A percentile compares a stretch with the other conserved stretches of the same genome.
These are phyloP conservation scores for Bipolaris oryzae DNA, from an alignment of 2,329 filamentous ascomycete genomes.

Conservation along the genomic window DNA sequence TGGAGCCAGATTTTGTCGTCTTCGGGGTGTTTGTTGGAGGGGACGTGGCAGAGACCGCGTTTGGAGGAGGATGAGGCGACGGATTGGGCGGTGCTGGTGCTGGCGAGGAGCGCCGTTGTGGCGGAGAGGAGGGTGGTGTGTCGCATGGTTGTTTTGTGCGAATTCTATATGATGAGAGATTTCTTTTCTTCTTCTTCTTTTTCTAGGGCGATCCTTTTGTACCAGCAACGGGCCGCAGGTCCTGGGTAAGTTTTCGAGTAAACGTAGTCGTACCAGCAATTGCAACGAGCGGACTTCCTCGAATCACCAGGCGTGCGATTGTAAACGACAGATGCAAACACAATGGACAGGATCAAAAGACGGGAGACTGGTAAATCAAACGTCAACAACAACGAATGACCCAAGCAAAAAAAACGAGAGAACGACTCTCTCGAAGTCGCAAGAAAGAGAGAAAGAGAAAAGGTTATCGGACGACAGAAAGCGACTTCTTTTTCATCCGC, in stretches of 20 bases:
- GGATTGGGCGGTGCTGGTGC: slow-evolving; percentile 26
- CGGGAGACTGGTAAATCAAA: background rate
- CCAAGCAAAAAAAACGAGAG: too few relatives aligned
- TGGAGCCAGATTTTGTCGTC: slow-evolving; percentile 72
- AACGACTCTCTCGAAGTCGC: background rate
- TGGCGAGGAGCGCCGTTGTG: slow-evolving; percentile 11
- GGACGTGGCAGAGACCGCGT: slow-evolving; percentile 74
- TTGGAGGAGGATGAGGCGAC: slow-evolving; percentile 60
- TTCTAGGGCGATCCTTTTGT: background rate
- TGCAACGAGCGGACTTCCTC: background rate
- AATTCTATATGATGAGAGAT: background rate
- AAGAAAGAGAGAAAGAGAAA: too few relatives aligned
- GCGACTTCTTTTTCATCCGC: background rate
- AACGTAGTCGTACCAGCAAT: background rate
- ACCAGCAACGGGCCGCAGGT: background rate
- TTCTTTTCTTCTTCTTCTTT: background rate
- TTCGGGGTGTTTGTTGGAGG: slow-evolving; percentile 58
- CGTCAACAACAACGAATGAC: background rate
- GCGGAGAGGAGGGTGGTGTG: slow-evolving; percentile 3
- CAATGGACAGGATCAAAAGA: background rate
- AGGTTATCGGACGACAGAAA: background rate
- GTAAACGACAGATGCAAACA: background rate
- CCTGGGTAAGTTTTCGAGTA: background rate
- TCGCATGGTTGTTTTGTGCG: slow-evolving; percentile 11
- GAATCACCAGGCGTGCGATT: background rate